Base-by-base conservation (phyloP, 75 land plant genomes). In the Adiantum capillusveneris region DNA sequence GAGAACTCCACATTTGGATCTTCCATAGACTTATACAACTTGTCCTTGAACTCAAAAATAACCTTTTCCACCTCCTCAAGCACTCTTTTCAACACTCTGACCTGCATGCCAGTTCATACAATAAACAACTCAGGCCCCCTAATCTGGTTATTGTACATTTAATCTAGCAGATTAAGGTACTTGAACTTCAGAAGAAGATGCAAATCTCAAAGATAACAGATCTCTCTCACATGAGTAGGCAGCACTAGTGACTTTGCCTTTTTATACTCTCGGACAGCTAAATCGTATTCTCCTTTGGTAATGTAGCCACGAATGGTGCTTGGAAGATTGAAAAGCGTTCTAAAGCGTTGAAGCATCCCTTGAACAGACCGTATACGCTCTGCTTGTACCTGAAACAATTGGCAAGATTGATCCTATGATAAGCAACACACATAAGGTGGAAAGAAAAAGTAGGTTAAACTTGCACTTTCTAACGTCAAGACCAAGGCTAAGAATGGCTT, bases 21-120 rank as follows among this genome's bases (percentile, higher is more conserved):
- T 69, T 93, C 98, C 95, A 93, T 88, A 17, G 79, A 83, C 70
- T 76, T 93, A 62, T 78, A 85, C 59, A 93, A 86, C 69, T 63
- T 81, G 54, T 66, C 81, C 73, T 78, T 88, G 64, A 93, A 89
- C 50, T 93, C 96, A 25, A 82, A 86, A 66, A 93, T 82, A 49
- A 93, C 89, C 57, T 93, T 93, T 59, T 93, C 98, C 39, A 89
- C 98, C 79, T 89, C 96, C 60, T 93, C 98, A 57, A 93, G 77
- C 44, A 93, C 95, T 48, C 87, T 80, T 58, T 86, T 89, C 26
- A 93, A 50, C 45, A 93, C 89, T 28, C 90, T 81, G 43, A 85
- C 90, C 98, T 93, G 75, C 72, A 34, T 34, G 9, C 7, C 3
- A 34, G 9, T 34, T 34, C 37, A 34, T 34, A n/a, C n/a, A n/a